Evolutionary conservation across 2,329 filamentous ascomycete species (phyloP).

Genomic region (Diaporthe ampelina): DNA sequence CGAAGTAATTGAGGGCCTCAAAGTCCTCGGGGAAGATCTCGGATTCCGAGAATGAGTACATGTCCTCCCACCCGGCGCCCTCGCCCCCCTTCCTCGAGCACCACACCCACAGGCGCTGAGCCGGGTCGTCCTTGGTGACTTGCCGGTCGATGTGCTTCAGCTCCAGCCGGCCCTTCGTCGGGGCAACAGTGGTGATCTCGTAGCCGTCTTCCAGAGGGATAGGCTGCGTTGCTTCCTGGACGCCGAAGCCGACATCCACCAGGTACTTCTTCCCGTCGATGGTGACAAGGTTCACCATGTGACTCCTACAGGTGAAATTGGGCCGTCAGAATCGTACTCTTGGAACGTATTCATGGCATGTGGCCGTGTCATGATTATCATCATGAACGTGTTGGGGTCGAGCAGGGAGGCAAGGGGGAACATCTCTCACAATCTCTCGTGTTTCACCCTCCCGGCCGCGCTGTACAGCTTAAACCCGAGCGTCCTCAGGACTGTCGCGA

Average conservation of each 20-base stretch:
- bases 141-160: constrained; percentile 50
- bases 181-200: constrained; percentile 56
- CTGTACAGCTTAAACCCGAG: constrained; percentile 65
- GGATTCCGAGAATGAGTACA: constrained; percentile 66
- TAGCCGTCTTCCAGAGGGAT: constrained; percentile 48
- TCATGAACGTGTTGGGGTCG: not conserved
- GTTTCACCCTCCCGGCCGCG: constrained; percentile 60
- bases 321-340: too few relatives aligned
- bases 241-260: constrained; percentile 74
- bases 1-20: constrained; percentile 60
- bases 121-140: constrained; percentile 45
- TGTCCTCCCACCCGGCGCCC: constrained; percentile 57
- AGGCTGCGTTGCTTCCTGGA: constrained; percentile 54
- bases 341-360: too few relatives aligned
- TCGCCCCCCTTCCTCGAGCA: constrained; percentile 45
- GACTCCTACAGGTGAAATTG: too few relatives aligned
- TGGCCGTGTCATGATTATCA: too few relatives aligned
- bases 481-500: constrained; percentile 61
- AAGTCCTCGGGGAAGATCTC: constrained; percentile 64
- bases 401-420: not conserved
- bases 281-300: constrained; percentile 72
- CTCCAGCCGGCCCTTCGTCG: constrained; percentile 60
- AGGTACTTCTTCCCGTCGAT: constrained; percentile 62
- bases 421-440: constrained; percentile 12
- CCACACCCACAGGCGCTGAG: constrained; percentile 57